Evolutionary conservation across 495 filamentous ascomycete species (phyloP), one percentile per base, ranked within the genome.

Genomic region (Aspergillus indologenus): DNA sequence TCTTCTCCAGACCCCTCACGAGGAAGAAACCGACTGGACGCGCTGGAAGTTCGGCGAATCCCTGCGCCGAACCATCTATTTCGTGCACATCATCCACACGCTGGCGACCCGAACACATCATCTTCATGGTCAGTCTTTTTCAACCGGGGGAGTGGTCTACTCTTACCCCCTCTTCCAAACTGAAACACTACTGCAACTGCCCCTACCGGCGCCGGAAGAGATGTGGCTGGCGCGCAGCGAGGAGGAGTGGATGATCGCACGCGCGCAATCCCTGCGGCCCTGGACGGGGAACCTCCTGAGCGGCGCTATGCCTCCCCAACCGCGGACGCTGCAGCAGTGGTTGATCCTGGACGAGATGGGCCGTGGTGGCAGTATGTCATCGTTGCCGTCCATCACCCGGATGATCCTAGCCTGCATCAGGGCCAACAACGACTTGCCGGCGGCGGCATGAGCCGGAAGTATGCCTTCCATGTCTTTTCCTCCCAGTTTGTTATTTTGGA

Each of bases 1-100:
- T 24, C 26, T 45, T 5, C 34, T 65, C 4, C 29, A 23, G 12
- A 51, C 46, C 31, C 24, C 49, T n/a, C 63, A 65, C 54, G 40
- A 46, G 11, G 45, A 57, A 22, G 63, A 65, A 56, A 50, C 24
- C 0, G 54, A 62, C 23, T 65, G 63, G 63, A 44, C 49, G 3
- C 56, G 57, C 14, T 65, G 63, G 63, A 65, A 62, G 18, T 65
- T 62, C 50, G 50, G 24, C n/a, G 63, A 65, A 23, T 62, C 63
- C n/a, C 49, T 65, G 17, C 59, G 63, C 17, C 63, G 63, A 5
- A 65, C 62, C 29, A 47, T 65, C 48, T 65, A 60, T 46, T 57
- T 65, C 29, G 63, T 56, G 7, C 53, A 65, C 24, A 58, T 58
- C 20, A 62, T 65, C 49, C 59, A 61, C 42, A 65, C 61, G 18